phyloP scores from a whole-genome alignment of 441 rosid genomes.

The Geranium incanum region DNA sequence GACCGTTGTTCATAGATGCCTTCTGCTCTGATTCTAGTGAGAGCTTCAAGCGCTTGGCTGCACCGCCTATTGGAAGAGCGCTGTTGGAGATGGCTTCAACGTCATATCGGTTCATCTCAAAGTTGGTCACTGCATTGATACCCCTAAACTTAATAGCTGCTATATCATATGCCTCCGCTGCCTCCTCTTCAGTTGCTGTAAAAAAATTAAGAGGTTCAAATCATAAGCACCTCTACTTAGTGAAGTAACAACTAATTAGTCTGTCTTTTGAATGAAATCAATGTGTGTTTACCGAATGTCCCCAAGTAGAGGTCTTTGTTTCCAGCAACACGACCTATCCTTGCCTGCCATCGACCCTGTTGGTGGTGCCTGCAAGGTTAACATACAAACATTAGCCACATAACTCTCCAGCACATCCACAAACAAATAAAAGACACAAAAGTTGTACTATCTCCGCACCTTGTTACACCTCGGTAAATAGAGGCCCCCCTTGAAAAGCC shows the following conservation, averaged over 20 bases:
- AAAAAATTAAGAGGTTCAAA: not conserved
- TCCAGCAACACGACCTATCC: conserved; percentile 62
- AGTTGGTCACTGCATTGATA: conserved; percentile 77
- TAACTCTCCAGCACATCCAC: not conserved
- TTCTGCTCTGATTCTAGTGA: conserved; percentile 22
- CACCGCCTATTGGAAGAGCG: conserved; percentile 75
- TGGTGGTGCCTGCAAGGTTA: conserved; percentile 68
- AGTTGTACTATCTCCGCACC: conserved; percentile 27
- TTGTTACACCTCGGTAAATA: conserved; percentile 67
- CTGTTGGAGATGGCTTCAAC: conserved; percentile 74
- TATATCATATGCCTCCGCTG: conserved; percentile 91
- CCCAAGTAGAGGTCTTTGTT: conserved; percentile 97
- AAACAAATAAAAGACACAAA: not conserved
- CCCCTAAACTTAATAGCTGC: conserved; percentile 92
- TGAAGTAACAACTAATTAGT: not conserved
- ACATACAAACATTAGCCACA: not conserved
- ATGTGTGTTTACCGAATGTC: conserved; percentile 65
- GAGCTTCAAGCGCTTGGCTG: conserved; percentile 34
- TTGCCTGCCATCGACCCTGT: conserved; percentile 81
- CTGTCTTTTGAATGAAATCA: too few relatives aligned
- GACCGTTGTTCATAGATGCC: conserved; percentile 12
- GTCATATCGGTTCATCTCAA: conserved; percentile 84
- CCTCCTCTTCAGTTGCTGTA: conserved; percentile 87
- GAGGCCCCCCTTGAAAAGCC: conserved; percentile 80
- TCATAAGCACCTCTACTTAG: too few relatives aligned